These are phyloP conservation scores for Beauveria brongniartii DNA, from an alignment of 2,329 filamentous ascomycete genomes.

Conservation along the genomic window DNA sequence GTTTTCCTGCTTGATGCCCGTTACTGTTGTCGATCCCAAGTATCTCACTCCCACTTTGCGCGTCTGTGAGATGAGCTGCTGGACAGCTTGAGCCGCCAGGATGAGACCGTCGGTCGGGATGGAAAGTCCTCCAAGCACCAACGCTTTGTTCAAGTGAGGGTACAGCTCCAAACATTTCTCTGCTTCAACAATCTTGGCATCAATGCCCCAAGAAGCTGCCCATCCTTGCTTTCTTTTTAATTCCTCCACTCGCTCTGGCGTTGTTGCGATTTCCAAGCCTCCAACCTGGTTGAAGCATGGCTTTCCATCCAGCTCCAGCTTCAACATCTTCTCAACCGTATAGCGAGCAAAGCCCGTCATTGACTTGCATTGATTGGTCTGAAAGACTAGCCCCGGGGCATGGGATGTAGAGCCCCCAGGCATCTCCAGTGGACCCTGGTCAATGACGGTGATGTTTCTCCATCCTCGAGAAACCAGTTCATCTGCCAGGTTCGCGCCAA, in stretches of 20 bases:
- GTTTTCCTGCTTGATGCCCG: slow-evolving; percentile 41
- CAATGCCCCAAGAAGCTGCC: slow-evolving; percentile 52
- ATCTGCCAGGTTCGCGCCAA: slow-evolving; percentile 56
- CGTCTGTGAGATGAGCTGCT: slow-evolving; percentile 51
- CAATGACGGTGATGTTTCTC: slow-evolving; percentile 55
- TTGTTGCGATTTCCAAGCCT: slow-evolving; percentile 55
- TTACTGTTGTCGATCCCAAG: slow-evolving; percentile 47
- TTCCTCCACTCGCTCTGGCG: slow-evolving; percentile 48
- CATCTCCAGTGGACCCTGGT: slow-evolving; percentile 54
- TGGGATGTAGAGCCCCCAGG: slow-evolving; percentile 59
- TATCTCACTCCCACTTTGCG: slow-evolving; percentile 50
- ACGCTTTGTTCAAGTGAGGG: slow-evolving; percentile 43
- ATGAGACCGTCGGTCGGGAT: slow-evolving; percentile 55
- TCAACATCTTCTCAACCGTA: slow-evolving; percentile 51
- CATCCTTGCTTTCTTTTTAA: slow-evolving; percentile 56
- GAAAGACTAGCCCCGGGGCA: slow-evolving; percentile 56
- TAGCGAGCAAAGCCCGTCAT: slow-evolving; percentile 53
- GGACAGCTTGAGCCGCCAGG: slow-evolving; percentile 51
- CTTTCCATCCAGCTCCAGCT: slow-evolving; percentile 31
- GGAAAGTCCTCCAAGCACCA: slow-evolving; percentile 50
- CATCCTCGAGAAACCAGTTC: slow-evolving; percentile 56
- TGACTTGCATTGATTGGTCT: slow-evolving; percentile 50
- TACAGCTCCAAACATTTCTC: slow-evolving; percentile 47
- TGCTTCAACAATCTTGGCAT: slow-evolving; percentile 40
- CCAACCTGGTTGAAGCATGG: slow-evolving; percentile 55